Conservation (phyloP, 1,139 yeast species). For the Yamadazyma conglobata region DNA sequence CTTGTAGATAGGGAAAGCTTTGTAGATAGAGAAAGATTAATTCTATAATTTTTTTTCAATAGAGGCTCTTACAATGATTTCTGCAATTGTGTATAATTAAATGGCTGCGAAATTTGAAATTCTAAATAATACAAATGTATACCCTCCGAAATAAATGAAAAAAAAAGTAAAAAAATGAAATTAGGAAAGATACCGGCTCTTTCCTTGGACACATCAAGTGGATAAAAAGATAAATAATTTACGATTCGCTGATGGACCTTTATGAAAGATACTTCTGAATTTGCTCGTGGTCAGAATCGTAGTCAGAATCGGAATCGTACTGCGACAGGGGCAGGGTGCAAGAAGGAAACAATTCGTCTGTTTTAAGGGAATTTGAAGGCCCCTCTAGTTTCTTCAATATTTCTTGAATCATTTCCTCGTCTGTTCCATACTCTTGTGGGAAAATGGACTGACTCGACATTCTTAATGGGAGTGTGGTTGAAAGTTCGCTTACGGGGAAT, state of each 20-base stretch:
- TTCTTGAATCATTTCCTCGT: slow-evolving; percentile 10
- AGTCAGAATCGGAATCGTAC: slow-evolving; percentile 14
- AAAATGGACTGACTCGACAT: background rate
- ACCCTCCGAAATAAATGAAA: background rate
- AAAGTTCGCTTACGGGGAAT: too few species aligned
- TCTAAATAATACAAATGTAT: background rate
- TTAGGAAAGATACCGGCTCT: too few species aligned
- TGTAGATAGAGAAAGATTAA: too few species aligned
- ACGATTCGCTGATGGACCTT: too few species aligned
- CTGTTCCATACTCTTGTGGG: slow-evolving; percentile 7
- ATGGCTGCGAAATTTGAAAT: slow-evolving; percentile 4
- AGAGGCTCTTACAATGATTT: too few species aligned
- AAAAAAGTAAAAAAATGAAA: background rate
- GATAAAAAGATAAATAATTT: too few species aligned
- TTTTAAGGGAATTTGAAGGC: too few species aligned
- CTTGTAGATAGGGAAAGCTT: background rate
- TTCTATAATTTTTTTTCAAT: too few species aligned
- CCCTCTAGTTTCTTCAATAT: slow-evolving; percentile 9
- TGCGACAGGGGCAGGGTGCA: too few species aligned
- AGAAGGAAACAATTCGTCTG: too few species aligned
- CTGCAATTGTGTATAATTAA: background rate
- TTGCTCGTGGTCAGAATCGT: slow-evolving; percentile 24
- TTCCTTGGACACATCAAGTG: too few species aligned
- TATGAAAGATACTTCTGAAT: slow-evolving; percentile 7
- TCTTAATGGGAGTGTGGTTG: background rate